Evolutionary conservation across 768 basidiomycete genomes (phyloP), one percentile per base, ranked within the genome.

Genomic region (Hypholoma sublateritium): DNA sequence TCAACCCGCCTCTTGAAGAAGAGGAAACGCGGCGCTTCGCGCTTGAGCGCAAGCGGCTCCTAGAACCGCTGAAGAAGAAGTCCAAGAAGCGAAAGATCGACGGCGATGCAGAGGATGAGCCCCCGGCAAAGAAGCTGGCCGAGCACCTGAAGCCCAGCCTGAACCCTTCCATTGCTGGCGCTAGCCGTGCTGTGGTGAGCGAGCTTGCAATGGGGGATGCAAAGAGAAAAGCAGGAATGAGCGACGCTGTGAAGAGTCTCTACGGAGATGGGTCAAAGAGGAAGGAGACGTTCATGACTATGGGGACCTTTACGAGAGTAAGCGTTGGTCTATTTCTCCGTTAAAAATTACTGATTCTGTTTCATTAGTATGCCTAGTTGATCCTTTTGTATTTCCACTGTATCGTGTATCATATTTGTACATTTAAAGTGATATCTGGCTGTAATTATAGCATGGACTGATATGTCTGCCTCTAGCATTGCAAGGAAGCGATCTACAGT

Each of bases 231-330:
- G 86, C 86, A 1, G 79, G 73, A 5, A 95, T 95, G 93, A 94
- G 86, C 63, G 88, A 85, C 11, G 92, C 92, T 14, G 86, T 97
- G 35, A 90, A 88, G 74, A 88, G 87, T 35, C 67, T 97, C 62
- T 97, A 95, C 68, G 80, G 72, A 41, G 83, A 85, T 56, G 80
- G 83, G 14, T 72, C 79, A 50, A 75, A 76, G 60, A 79, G 76
- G 67, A 92, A 93, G 67, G 89, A 90, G 73, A 94, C 91, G 5
- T 95, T 94, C 64, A 93, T 93, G 82, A 95, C 93, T 1, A 90
- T 88, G 82, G 86, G 87, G 16, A 96, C 94, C 12, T 97, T 95
- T 63, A 95, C 90, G 8, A 83, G 94, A 74, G 93, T 94, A 67
- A 71, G 93, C 72, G 42, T 28, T 46, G 14, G 50, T n/a, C n/a